Evolutionary conservation across 371 early-diverging fungal genomes (phyloP), one percentile per base, ranked within the genome.

Genomic region (Nematocida minor): DNA sequence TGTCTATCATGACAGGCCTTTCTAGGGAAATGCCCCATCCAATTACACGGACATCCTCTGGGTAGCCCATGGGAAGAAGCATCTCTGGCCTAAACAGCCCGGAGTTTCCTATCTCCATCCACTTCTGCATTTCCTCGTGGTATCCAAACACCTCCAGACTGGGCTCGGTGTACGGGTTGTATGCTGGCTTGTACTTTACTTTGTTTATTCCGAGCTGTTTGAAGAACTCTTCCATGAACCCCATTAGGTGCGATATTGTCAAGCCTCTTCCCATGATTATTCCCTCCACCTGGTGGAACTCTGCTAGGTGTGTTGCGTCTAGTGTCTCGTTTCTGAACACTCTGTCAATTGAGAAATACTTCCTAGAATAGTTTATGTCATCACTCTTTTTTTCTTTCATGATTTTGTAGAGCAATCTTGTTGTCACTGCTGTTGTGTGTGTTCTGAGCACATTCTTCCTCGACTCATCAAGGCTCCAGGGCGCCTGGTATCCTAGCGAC

Each of bases 41-140:
- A 85, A 96, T 93, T 42, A 97, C 97, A 66, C 91, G 89, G 11
- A 97, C 93, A 87, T 94, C 94, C 47, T 91, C 90, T 60, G 92
- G 92, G 69, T 96, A 88, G 14, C 97, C 98, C 85, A 99, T 88
- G 42, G 99, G 93, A 31, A 88, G 87, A 82, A 97, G 88, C 94
- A 99, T 94, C 87, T 99, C 99, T 2, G 99, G 99, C 54, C 99
- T 90, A 91, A 99, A 99, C 90, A 97, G 93, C 78, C 99, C 99
- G 22, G 93, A 92, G 89, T 99, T 99, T 67, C 98, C 99, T 60
- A 97, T 91, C 86, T 99, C 99, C 62, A 99, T 93, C 95, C 96
- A 97, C 85, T 90, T 90, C 74, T 90, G 88, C 80, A 96, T 88
- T 36, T 92, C 88, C 55, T 89, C 91, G 84, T 97, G 98, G 87